These are phyloP conservation scores for Phytophthora tubulina DNA, from an alignment of 352 stramenopile species.

Conservation along the genomic window DNA sequence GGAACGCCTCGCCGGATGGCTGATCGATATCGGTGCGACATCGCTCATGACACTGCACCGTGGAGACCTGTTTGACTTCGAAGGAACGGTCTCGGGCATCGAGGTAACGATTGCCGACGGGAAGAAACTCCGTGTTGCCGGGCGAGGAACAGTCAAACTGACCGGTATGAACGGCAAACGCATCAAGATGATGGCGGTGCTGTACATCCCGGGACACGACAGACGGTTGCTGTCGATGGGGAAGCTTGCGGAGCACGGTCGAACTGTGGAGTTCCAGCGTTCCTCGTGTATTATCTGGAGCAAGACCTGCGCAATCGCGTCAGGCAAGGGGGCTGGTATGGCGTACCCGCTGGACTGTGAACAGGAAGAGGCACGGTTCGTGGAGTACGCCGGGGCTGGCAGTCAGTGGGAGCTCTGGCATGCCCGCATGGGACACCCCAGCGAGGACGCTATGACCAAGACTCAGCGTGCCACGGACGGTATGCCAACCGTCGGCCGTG, in stretches of 20 bases:
- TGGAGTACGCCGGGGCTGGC: conserved; percentile 21
- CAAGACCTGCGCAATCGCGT: conserved; percentile 1
- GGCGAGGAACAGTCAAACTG: conserved; percentile 22
- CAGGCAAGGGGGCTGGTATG: conserved; percentile 15
- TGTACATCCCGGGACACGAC: conserved; percentile 35
- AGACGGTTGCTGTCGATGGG: neutral
- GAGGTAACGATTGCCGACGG: conserved; percentile 31
- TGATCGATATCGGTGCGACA: conserved; percentile 29
- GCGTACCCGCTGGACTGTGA: conserved; percentile 27
- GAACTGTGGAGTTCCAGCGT: conserved; percentile 29
- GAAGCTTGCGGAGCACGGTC: conserved; percentile 18
- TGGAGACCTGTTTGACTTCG: conserved; percentile 2
- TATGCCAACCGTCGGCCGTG: too few relatives aligned
- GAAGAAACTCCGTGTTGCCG: conserved; percentile 1
- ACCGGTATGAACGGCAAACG: neutral
- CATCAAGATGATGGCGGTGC: conserved; percentile 18
- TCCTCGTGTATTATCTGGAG: conserved; percentile 19
- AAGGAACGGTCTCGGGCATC: neutral
- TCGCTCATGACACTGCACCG: conserved; percentile 20
- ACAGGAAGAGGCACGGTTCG: conserved; percentile 21
- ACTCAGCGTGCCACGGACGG: too few relatives aligned
- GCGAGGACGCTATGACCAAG: too few relatives aligned
- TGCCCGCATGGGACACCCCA: neutral
- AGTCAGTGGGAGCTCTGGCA: conserved; percentile 39
- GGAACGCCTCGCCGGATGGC: conserved; percentile 18